A percentile compares a stretch with the other conserved stretches of the same genome.
These are phyloP conservation scores for Rhododendron vialii DNA, from an alignment of 148 eudicot genomes.

Conservation along the genomic window DNA sequence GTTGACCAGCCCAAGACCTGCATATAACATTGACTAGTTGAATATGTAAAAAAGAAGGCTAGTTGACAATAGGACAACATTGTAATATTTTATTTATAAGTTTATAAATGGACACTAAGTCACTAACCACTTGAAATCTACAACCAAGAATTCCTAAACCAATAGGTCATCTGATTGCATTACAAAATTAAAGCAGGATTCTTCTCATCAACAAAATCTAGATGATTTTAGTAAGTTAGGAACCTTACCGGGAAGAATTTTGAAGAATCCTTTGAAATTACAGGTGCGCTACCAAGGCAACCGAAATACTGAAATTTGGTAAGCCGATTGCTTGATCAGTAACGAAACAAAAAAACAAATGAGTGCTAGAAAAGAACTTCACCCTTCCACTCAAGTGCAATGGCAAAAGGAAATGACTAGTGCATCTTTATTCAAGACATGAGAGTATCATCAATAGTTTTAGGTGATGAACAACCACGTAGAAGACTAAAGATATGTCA, in stretches of 20 bases:
- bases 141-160: background rate
- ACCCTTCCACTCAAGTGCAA: background rate
- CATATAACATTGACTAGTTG: background rate
- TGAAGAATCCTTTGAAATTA: constrained; percentile 14
- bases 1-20: constrained; percentile 16
- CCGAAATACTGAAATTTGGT: constrained; percentile 7
- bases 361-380: background rate
- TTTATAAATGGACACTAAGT: too few relatives aligned
- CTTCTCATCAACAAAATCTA: background rate
- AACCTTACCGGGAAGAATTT: constrained; percentile 16
- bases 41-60: background rate
- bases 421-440: background rate
- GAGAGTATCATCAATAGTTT: background rate
- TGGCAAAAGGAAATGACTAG: background rate
- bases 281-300: constrained; percentile 19
- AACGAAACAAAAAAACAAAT: background rate
- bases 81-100: background rate
- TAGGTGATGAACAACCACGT: background rate
- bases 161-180: background rate
- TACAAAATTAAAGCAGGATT: background rate
- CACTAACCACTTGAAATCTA: background rate
- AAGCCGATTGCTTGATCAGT: background rate
- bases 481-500: too few relatives aligned
- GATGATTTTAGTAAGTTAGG: background rate
- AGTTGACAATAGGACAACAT: background rate